Percentiles rank a stretch among this genome's conserved stretches.
Conservation (phyloP, 805 yeast genomes). For the Candida tallmaniae region DNA sequence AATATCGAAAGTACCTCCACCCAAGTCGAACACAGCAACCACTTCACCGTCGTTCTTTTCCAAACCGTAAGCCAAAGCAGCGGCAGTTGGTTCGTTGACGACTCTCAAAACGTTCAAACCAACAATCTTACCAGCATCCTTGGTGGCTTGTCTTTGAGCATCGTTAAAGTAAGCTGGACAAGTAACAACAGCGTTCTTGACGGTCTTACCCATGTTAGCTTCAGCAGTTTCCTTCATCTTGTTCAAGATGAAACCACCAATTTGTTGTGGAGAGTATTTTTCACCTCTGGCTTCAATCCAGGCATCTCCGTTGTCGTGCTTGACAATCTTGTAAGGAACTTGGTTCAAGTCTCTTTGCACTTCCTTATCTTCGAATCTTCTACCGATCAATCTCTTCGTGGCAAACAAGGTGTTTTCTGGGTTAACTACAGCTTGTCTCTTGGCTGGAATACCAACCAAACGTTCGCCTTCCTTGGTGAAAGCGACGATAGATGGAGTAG, state of each 20-base stretch:
- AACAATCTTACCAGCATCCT: conserved; percentile 96
- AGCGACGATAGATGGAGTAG: conserved; percentile 94
- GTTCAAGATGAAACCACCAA: conserved; percentile 88
- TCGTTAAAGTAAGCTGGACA: conserved; percentile 90
- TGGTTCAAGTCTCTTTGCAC: conserved; percentile 85
- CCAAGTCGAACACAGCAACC: conserved; percentile 94
- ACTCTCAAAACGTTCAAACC: conserved; percentile 88
- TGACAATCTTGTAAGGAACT: conserved; percentile 87
- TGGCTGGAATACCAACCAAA: conserved; percentile 90
- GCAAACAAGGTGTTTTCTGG: conserved; percentile 92
- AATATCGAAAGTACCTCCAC: conserved; percentile 99
- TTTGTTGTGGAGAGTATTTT: conserved; percentile 89
- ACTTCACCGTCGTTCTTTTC: conserved; percentile 76
- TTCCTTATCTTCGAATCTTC: conserved; percentile 84
- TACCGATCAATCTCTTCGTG: conserved; percentile 91
- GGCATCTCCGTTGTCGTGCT: conserved; percentile 92
- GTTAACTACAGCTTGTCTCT: conserved; percentile 93
- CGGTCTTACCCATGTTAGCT: conserved; percentile 81
- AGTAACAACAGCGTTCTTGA: conserved; percentile 85
- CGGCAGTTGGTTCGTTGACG: conserved; percentile 89
- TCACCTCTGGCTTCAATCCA: conserved; percentile 91
- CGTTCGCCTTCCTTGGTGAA: conserved; percentile 90
- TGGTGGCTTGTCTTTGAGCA: conserved; percentile 90
- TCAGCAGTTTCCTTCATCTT: conserved; percentile 99
- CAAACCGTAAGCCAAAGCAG: conserved; percentile 92